Evolutionary conservation across 2,329 filamentous ascomycete genomes (phyloP), one percentile per base, ranked within the genome.

Genomic region (Lasiodiplodia sp.): DNA sequence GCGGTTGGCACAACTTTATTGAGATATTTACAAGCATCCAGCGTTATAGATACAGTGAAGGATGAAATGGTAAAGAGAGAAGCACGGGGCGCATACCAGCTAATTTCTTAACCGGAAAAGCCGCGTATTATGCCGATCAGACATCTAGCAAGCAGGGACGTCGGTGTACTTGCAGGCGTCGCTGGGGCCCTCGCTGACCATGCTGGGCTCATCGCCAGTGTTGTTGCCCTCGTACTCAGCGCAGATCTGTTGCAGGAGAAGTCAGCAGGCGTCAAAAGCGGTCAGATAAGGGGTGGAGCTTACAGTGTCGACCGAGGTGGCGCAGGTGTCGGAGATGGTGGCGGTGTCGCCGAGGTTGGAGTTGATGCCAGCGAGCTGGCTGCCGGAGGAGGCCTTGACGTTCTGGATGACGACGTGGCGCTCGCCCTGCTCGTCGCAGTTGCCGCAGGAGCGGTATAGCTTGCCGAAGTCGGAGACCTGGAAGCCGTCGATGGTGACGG

Each of bases 371-470:
- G 37, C 66, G 4, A 68, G 80, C 8, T 37, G 25, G 40, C 56
- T 53, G 21, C 66, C 66, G 6, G 49, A 53, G 25, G 52, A 44
- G 44, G 66, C 66, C 44, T 53, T 62, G 56, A 68, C 56, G 34
- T 51, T 51, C 28, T 47, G 11, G 25, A 68, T 44, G 34, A 62
- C 37, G 21, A 68, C 66, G 72, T 81, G 76, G 69, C 84, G 80
- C 71, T 84, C 82, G 40, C 83, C 83, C 70, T 82, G 85, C 80
- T 85, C 86, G 68, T 60, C 56, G 75, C 66, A 68, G 77, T 84
- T 85, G 71, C 51, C 71, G 71, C 23, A 49, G 71, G 14, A 66
- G 69, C 38, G 71, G 66, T 67, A 69, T 64, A 73, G 66, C 79
- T 78, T 78, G 57, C 76, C 76, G n/a, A 74, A 69, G 66, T 74